Evolutionary conservation across 2,329 filamentous ascomycete species (phyloP).

Genomic region (Trichoderma citrinoviride): DNA sequence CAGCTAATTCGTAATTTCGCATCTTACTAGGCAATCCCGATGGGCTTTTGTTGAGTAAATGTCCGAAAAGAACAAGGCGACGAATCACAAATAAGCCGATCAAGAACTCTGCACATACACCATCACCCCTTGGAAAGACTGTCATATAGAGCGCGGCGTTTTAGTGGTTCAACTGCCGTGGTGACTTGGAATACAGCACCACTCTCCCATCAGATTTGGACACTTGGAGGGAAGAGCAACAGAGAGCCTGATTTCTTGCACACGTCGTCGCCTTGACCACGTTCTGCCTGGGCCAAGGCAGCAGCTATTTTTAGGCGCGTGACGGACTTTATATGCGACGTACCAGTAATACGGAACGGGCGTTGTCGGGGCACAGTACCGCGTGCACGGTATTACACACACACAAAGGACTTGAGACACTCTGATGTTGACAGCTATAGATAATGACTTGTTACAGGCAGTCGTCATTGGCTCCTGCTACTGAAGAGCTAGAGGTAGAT

Average conservation of each 20-base stretch:
- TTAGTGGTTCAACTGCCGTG: neutral
- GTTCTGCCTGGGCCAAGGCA: neutral
- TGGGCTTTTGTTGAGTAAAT: neutral
- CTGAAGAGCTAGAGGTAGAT: no score
- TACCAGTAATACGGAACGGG: constrained; percentile 16
- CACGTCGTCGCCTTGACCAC: neutral
- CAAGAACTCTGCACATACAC: no score
- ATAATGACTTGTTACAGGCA: neutral
- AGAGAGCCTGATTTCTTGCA: neutral
- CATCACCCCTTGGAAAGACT: no score
- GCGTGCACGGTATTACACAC: constrained; percentile 2
- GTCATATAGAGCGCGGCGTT: no score
- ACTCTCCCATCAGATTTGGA: neutral
- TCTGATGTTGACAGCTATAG: neutral
- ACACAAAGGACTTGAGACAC: neutral
- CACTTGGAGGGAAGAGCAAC: neutral
- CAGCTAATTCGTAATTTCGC: neutral
- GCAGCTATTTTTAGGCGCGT: constrained; percentile 11
- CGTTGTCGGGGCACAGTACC: constrained; percentile 1
- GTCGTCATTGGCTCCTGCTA: neutral
- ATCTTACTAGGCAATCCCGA: neutral
- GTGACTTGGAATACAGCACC: neutral
- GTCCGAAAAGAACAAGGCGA: neutral
- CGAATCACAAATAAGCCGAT: neutral
- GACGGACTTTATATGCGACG: neutral